Percentiles rank a stretch among this genome's conserved stretches.
These are phyloP conservation scores for Cardamine occulta DNA, from an alignment of 345 rosid species.

Conservation along the genomic window DNA sequence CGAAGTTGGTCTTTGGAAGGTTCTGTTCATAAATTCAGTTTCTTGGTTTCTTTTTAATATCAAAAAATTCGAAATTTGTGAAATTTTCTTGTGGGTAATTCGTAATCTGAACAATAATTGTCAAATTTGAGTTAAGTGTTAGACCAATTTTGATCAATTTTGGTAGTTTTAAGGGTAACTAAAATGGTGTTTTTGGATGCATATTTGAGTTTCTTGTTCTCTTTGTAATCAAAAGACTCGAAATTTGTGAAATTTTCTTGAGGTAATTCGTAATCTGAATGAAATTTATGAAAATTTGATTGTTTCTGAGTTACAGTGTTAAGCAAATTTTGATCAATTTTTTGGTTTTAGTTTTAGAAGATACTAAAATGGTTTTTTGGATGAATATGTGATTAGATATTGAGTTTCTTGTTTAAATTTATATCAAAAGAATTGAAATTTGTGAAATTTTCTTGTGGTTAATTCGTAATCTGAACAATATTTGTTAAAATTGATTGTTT, in stretches of 20 bases:
- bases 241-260: background rate
- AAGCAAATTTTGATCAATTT: background rate
- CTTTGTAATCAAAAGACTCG: background rate
- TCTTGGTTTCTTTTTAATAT: background rate
- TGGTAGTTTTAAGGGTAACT: background rate
- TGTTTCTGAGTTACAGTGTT: background rate
- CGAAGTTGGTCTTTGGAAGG: constrained; percentile 95
- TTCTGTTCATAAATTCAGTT: constrained; percentile 15
- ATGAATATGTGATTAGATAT: no score
- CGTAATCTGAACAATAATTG: background rate
- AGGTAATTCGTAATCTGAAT: no score
- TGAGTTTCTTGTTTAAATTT: background rate
- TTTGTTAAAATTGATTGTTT: background rate
- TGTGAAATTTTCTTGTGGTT: background rate
- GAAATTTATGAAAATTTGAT: no score
- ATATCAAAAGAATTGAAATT: background rate
- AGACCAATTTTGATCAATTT: background rate
- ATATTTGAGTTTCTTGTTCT: background rate
- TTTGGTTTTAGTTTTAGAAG: no score
- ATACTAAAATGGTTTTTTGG: background rate
- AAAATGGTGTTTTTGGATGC: constrained; percentile 6
- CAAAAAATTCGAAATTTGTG: background rate
- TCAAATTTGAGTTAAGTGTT: background rate
- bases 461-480: background rate
- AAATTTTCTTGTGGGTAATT: background rate